Percentiles rank a stretch among this genome's conserved stretches.
These are phyloP conservation scores for Heritiera fomes DNA, from an alignment of 345 rosid species.

Conservation along the genomic window DNA sequence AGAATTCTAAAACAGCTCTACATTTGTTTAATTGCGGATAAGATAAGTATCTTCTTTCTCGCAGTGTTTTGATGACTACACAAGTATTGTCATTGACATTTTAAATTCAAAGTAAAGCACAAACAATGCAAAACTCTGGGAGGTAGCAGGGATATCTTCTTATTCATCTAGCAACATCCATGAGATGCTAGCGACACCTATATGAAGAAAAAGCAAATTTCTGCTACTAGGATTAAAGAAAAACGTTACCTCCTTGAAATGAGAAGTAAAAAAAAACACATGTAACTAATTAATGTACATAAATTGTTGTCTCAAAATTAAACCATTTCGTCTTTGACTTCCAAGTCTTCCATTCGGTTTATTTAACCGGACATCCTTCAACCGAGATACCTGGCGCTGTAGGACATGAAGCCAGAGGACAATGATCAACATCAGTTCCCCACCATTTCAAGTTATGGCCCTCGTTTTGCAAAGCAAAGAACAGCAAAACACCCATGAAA, in stretches of 20 bases:
- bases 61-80: not conserved
- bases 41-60: too few species aligned
- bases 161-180: not conserved
- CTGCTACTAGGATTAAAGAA: not conserved
- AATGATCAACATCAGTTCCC: constrained; percentile 87
- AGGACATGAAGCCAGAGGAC: constrained; percentile 88
- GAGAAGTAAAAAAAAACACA: not conserved
- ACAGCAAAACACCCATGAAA: constrained; percentile 60
- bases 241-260: not conserved
- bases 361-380: constrained; percentile 61
- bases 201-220: not conserved
- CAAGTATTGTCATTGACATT: not conserved
- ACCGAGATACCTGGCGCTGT: constrained; percentile 78
- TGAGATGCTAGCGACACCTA: not conserved
- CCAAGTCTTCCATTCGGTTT: not conserved
- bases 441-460: constrained; percentile 75
- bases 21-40: too few species aligned
- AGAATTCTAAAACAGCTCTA: too few species aligned
- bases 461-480: constrained; percentile 78
- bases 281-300: not conserved
- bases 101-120: not conserved
- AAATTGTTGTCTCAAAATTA: not conserved
- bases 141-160: not conserved
- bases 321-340: not conserved
- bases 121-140: not conserved